Evolutionary conservation across 768 basidiomycete species (phyloP).

Genomic region (Ephemerocybe angulata): DNA sequence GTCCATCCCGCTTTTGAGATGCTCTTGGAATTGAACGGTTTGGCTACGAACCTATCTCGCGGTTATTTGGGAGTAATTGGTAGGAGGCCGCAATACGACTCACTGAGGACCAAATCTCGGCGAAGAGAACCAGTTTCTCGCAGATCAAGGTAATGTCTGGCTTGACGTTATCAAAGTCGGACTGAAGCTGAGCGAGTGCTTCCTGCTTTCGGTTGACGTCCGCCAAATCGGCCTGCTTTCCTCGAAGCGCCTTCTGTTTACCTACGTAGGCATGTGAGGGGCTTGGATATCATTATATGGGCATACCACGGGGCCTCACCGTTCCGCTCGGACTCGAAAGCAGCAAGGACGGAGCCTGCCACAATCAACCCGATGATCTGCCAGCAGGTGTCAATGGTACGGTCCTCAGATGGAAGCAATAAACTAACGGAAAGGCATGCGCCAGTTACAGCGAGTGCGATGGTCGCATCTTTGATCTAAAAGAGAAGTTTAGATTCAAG

Average conservation of each 20-base stretch:
- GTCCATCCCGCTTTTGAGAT: background rate
- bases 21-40: background rate
- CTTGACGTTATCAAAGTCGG: background rate
- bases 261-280: background rate
- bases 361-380: background rate
- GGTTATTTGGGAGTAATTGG: background rate
- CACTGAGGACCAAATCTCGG: background rate
- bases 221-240: background rate
- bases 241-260: background rate
- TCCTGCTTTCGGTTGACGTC: background rate
- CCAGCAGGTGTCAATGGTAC: background rate
- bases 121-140: background rate
- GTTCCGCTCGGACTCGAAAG: background rate
- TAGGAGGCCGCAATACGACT: background rate
- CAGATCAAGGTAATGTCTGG: background rate
- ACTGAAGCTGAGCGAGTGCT: background rate
- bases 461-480: background rate
- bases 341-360: background rate
- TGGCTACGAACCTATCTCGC: background rate
- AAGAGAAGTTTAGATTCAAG: background rate
- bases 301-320: background rate
- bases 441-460: background rate
- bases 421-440: background rate
- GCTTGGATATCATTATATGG: background rate
- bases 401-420: background rate